Percentiles rank a stretch among this genome's conserved stretches.
Evolutionary conservation across 1,284 basidiomycete genomes (phyloP).

Genomic region (Heterobasidion parviporum): DNA sequence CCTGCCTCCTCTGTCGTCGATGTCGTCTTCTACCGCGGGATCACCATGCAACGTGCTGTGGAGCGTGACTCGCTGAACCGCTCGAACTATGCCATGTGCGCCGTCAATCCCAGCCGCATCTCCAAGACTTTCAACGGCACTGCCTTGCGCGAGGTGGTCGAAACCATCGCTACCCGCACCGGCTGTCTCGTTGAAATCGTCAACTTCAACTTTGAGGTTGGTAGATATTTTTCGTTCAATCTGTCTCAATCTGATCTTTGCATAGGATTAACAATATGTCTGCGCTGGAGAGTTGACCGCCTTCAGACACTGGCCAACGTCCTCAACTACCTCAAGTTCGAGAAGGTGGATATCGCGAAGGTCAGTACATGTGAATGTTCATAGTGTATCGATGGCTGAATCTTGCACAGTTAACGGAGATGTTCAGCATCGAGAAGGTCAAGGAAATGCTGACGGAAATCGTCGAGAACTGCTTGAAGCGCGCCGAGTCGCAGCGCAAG

Average conservation of each 20-base stretch:
- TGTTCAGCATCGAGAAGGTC: conserved; percentile 79
- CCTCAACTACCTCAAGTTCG: conserved; percentile 91
- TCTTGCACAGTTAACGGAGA: conserved; percentile 65
- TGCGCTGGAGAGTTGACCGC: conserved; percentile 94
- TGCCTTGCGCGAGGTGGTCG: conserved; percentile 91
- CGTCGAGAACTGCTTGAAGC: conserved; percentile 74
- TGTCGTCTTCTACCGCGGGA: conserved; percentile 98
- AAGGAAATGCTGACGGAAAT: conserved; percentile 91
- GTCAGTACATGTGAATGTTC: conserved; percentile 29
- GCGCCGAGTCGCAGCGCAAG: conserved; percentile 74
- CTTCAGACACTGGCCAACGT: conserved; percentile 94
- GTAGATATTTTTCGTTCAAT: conserved; percentile 14
- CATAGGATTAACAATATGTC: conserved; percentile 91
- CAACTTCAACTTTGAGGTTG: conserved; percentile 94
- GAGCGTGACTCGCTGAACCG: conserved; percentile 90
- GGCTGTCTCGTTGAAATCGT: conserved; percentile 89
- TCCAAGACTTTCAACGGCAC: conserved; percentile 91
- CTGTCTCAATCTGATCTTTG: conserved; percentile 1
- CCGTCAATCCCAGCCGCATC: conserved; percentile 94
- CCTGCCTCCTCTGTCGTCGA: conserved; percentile 95
- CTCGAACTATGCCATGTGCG: conserved; percentile 98
- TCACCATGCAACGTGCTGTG: conserved; percentile 98
- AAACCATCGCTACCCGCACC: conserved; percentile 74
- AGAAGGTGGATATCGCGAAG: conserved; percentile 95
- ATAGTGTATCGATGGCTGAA: conserved; percentile 1